A percentile compares a stretch with the other conserved stretches of the same genome.
Conservation (phyloP, 2,329 filamentous ascomycete genomes). For the Stachybotrys chlorohalonatus region DNA sequence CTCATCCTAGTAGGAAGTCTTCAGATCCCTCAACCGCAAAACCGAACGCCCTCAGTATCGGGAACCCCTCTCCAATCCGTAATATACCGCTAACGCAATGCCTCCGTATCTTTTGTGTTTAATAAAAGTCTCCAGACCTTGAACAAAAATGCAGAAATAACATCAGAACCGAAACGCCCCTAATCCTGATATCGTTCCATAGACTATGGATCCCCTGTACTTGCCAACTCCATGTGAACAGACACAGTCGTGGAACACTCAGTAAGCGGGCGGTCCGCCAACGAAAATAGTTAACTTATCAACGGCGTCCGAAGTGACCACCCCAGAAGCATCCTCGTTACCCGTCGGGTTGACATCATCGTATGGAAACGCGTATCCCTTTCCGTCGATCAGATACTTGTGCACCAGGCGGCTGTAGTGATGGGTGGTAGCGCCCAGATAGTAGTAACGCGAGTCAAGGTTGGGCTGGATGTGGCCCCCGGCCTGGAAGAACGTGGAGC, state of each 20-base stretch:
- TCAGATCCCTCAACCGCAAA: no score
- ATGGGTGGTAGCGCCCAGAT: slow-evolving; percentile 32
- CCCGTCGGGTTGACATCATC: slow-evolving; percentile 56
- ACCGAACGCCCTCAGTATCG: no score
- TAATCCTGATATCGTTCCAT: no score
- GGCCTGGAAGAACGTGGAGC: slow-evolving; percentile 34
- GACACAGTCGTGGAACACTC: neutral
- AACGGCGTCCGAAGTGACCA: slow-evolving; percentile 15
- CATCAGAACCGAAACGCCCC: no score
- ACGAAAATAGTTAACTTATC: slow-evolving; percentile 16
- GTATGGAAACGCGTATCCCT: slow-evolving; percentile 59
- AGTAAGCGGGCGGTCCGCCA: neutral
- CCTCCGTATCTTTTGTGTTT: no score
- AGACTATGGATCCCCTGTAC: no score
- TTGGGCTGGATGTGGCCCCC: slow-evolving; percentile 38
- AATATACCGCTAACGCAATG: no score
- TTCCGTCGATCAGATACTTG: slow-evolving; percentile 45
- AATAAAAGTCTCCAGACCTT: no score
- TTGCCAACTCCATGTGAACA: no score
- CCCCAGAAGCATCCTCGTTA: slow-evolving; percentile 38
- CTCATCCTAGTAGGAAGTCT: no score
- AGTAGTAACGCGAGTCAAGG: slow-evolving; percentile 29
- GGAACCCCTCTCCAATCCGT: no score
- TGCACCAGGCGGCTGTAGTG: slow-evolving; percentile 56
- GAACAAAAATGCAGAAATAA: no score